Base-by-base conservation (phyloP, 768 basidiomycete species). In the Xerocomellus amylosporus region DNA sequence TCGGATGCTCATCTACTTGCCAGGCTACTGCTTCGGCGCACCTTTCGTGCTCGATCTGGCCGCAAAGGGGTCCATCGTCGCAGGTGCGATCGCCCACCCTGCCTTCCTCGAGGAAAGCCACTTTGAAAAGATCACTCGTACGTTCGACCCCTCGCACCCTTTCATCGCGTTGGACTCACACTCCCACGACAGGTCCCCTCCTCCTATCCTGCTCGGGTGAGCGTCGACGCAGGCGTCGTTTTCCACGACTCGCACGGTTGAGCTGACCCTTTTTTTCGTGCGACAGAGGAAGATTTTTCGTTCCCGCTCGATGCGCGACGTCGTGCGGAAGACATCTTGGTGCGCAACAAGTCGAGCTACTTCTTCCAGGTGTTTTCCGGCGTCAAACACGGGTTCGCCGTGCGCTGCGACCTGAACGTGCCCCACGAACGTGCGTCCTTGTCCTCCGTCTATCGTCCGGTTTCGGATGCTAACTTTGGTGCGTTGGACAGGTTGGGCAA, bases 11-110 rank as follows among this genome's bases (percentile, higher is more conserved):
- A 0, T 28, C 4, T 19, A 0, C n/a, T 20, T 34, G 5, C 14
- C 30, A 82, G 80, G 82, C 5, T 83, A 83, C 48, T 85, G 81
- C 61, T 83, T 82, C 54, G 81, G 82, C 3, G 83, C 71, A 6
- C 75, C 80, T 0, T 80, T 75, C 49, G 74, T 74, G 5, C 66
- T 82, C 47, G 73, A 82, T 22, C 66, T 78, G 4, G 75, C 74
- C 2, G 71, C 74, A 3, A 75, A 71, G 0, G 76, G 77, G 22
- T 68, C 72, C 47, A 66, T 81, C 43, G 69, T 73, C 3, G 79
- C 81, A 41, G 80, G 73, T 31, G 81, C 81, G 0, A 74, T 84
- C 43, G 79, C 74, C 4, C 82, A 84, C 60, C 83, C 84, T 2
- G 71, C 77, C 2, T 71, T 70, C 54, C 58, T 84, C 22, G 77